Conservation (phyloP, 2,329 filamentous ascomycete genomes). For the Claviceps sp. region DNA sequence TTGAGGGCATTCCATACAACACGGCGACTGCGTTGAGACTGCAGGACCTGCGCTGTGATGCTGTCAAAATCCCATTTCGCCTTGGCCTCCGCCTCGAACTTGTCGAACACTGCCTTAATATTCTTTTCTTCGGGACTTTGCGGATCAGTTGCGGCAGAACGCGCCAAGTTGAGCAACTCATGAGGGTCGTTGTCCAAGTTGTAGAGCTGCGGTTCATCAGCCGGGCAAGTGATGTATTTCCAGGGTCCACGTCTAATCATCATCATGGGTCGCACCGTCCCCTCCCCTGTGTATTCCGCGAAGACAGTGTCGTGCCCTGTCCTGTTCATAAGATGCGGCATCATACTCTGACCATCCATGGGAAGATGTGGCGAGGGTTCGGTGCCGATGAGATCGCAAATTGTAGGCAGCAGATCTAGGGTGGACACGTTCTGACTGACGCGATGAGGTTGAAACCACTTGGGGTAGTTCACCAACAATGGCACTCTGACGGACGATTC, state of each 20-base stretch:
- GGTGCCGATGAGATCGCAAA: constrained; percentile 68
- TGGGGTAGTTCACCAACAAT: constrained; percentile 70
- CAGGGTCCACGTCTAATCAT: constrained; percentile 85
- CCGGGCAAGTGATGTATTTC: constrained; percentile 83
- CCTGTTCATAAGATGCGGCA: constrained; percentile 57
- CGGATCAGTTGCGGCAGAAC: constrained; percentile 25
- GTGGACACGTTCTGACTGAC: constrained; percentile 80
- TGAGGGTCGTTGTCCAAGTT: constrained; percentile 63
- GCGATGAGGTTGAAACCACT: constrained; percentile 59
- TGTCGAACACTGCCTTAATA: constrained; percentile 38
- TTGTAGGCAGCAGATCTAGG: constrained; percentile 77
- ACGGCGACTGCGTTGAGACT: constrained; percentile 65
- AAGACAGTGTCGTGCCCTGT: constrained; percentile 76
- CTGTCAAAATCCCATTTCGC: constrained; percentile 68
- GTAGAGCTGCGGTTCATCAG: constrained; percentile 73
- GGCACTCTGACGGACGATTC: constrained; percentile 84
- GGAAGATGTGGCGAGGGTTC: constrained; percentile 58
- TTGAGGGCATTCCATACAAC: constrained; percentile 71
- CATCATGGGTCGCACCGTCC: constrained; percentile 75
- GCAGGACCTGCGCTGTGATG: constrained; percentile 62
- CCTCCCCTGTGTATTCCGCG: constrained; percentile 90
- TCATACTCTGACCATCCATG: constrained; percentile 70
- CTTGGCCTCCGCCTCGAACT: constrained; percentile 61
- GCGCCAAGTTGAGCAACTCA: constrained; percentile 63
- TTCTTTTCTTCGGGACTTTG: constrained; percentile 31